Conservation (phyloP, 2,329 filamentous ascomycete genomes). For the Curvularia verruculosa region DNA sequence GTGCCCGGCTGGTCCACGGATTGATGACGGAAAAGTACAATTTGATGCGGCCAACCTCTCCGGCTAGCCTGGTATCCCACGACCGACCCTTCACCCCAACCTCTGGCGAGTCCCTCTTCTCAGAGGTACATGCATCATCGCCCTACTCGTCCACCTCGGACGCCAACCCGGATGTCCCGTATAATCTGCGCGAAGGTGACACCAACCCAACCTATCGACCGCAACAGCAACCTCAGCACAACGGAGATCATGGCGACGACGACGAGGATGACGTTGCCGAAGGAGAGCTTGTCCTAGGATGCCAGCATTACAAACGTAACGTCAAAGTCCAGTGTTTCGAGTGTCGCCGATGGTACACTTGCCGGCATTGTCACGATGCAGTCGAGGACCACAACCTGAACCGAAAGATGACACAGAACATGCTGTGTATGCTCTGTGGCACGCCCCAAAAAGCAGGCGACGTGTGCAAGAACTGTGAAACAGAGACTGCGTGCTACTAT, state of each 20-base stretch:
- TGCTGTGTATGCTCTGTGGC: constrained; percentile 96
- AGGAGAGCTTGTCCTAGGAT: constrained; percentile 66
- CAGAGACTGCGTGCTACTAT: constrained; percentile 84
- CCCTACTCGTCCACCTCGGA: constrained; percentile 44
- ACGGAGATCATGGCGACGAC: constrained; percentile 52
- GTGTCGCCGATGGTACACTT: constrained; percentile 92
- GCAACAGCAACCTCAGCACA: constrained; percentile 16
- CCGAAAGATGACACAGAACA: constrained; percentile 84
- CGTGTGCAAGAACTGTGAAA: constrained; percentile 76
- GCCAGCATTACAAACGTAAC: constrained; percentile 91
- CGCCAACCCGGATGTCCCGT: constrained; percentile 43
- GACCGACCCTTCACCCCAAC: constrained; percentile 49
- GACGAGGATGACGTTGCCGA: constrained; percentile 59
- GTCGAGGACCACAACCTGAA: constrained; percentile 79
- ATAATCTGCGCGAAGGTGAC: constrained; percentile 44
- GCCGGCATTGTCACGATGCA: constrained; percentile 90
- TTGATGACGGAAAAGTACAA: constrained; percentile 58
- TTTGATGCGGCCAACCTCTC: constrained; percentile 45
- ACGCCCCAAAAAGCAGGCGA: constrained; percentile 83
- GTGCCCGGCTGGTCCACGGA: constrained; percentile 56
- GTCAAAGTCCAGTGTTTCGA: constrained; percentile 93
- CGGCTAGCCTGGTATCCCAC: constrained; percentile 48
- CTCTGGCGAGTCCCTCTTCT: constrained; percentile 44
- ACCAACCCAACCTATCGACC: constrained; percentile 40
- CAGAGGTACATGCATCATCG: constrained; percentile 42